Evolutionary conservation across 495 filamentous ascomycete genomes (phyloP).

Genomic region (Neurospora sp.): DNA sequence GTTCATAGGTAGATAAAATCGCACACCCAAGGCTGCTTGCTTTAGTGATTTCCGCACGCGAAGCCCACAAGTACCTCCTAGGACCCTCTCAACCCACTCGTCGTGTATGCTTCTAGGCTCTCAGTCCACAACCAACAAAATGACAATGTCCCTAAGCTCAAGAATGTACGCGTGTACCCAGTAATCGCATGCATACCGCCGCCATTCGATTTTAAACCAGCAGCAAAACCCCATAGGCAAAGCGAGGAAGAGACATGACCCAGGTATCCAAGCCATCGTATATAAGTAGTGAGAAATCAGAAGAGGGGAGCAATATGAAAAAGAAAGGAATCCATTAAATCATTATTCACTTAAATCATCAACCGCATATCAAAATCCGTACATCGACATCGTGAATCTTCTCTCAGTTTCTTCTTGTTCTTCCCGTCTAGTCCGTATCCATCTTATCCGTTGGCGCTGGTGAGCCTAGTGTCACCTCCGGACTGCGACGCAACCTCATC

Average conservation of each 20-base stretch:
- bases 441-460: conserved; percentile 21
- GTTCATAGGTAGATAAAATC: not conserved
- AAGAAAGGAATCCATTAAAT: not conserved
- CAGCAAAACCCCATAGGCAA: not conserved
- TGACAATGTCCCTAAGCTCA: not conserved
- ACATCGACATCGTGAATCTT: not conserved
- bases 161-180: not conserved
- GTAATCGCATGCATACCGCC: not conserved
- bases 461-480: conserved; percentile 24
- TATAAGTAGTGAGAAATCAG: not conserved
- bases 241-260: not conserved
- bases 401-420: not conserved
- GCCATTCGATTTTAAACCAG: not conserved
- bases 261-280: not conserved
- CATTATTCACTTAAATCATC: not conserved
- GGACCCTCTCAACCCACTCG: not conserved
- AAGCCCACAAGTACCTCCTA: not conserved
- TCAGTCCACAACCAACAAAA: not conserved
- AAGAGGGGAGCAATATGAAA: not conserved
- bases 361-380: not conserved
- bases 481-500: conserved; percentile 5
- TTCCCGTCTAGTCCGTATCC: conserved; percentile 17
- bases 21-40: not conserved
- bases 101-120: not conserved
- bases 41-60: not conserved